Conservation (phyloP, 2,329 filamentous ascomycete species). For the Sphaerulina musiva region DNA sequence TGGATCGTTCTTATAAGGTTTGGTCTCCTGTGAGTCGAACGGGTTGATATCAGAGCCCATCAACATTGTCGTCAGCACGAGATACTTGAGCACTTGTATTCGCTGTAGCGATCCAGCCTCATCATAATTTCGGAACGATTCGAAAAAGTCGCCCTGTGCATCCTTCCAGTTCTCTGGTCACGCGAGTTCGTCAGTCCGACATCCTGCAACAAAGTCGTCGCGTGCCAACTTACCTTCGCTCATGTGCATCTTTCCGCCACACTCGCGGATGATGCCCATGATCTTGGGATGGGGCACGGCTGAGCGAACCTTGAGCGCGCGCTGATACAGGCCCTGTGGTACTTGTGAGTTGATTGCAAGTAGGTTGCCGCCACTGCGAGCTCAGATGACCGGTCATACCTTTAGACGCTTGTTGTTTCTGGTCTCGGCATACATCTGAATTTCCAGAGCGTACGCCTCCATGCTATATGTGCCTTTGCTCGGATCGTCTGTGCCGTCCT, state of each 20-base stretch:
- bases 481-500: constrained; percentile 82
- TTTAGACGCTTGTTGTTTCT: constrained; percentile 97
- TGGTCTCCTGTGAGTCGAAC: constrained; percentile 97
- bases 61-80: constrained; percentile 93
- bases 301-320: constrained; percentile 86
- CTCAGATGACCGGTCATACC: constrained; percentile 34
- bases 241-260: constrained; percentile 99
- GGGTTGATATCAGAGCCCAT: constrained; percentile 99
- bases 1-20: constrained; percentile 93
- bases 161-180: constrained; percentile 85
- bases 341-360: constrained; percentile 8
- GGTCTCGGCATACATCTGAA: constrained; percentile 96
- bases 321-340: constrained; percentile 68
- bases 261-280: constrained; percentile 98
- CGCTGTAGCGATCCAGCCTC: constrained; percentile 93
- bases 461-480: constrained; percentile 95
- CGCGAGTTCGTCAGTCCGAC: constrained; percentile 22
- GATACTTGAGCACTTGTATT: constrained; percentile 95
- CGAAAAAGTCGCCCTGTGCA: constrained; percentile 95
- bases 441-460: constrained; percentile 93
- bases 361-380: constrained; percentile 4
- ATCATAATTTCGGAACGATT: constrained; percentile 98
- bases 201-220: constrained; percentile 18
- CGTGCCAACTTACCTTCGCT: constrained; percentile 57
- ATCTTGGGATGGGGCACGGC: constrained; percentile 97